Evolutionary conservation across 352 stramenopile genomes (phyloP), one percentile per base, ranked within the genome.

Genomic region (Globisporangium middletonii): DNA sequence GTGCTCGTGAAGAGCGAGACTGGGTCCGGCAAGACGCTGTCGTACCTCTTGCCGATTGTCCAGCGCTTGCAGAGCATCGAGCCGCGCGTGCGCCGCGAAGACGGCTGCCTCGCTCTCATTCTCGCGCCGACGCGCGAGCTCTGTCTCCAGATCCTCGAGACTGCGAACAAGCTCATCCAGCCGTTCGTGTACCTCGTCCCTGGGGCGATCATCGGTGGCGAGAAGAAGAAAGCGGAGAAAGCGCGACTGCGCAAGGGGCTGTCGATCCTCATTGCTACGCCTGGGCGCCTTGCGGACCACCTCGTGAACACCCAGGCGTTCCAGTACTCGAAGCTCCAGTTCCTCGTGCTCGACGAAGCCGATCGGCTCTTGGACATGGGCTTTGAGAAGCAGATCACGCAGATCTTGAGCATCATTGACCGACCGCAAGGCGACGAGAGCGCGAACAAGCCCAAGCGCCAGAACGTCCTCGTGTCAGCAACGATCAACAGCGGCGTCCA

Each of bases 311-410:
- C 95, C 28, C 87, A 95, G 26, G 79, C 85, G 48, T 90, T 99
- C 55, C 85, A 80, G 53, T 92, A 98, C 58, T 63, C 75, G 18
- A 71, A 71, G 30, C 92, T 99, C 37, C 88, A 92, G 44, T 92
- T 99, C 75, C 79, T 99, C 30, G 86, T 99, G 18, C 79, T 99
- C 0, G 97, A 99, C 67, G 98, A 99, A 65, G 97, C 97, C 66
- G 98, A 99, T 90, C 86, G 97, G 38, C 96, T 99, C 91, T 72
- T 99, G 16, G 97, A 99, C 72, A 99, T 99, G 97, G 97, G 97
- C 30, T 99, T 99, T 64, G 96, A 99, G 74, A 98, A 97, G 54
- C 95, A 99, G 72, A 99, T 99, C 74, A 94, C 93, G 49, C 87
- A 97, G 49, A 99, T 99, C 65, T 80, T 99, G 57, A 71, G 70